A percentile compares a stretch with the other conserved stretches of the same genome.
Evolutionary conservation across 805 yeast genomes (phyloP).

Genomic region (Sugiyamaella valdiviana): DNA sequence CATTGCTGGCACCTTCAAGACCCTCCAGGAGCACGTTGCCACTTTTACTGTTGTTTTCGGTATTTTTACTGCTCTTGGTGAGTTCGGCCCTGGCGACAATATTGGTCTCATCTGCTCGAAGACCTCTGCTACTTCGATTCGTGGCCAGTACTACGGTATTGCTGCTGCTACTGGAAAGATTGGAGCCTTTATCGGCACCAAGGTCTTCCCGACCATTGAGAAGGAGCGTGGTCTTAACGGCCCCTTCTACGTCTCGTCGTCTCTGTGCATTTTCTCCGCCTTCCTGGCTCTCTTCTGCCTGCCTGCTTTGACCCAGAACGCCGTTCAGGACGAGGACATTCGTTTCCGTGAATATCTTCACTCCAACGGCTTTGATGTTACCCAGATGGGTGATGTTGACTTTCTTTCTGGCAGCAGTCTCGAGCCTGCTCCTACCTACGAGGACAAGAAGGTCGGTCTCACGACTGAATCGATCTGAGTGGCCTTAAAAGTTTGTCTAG

Average conservation of each 20-base stretch:
- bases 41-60: slow-evolving; percentile 85
- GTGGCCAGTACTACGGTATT: slow-evolving; percentile 87
- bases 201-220: slow-evolving; percentile 77
- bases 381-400: slow-evolving; percentile 44
- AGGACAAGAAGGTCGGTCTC: slow-evolving; percentile 1
- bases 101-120: slow-evolving; percentile 84
- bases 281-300: slow-evolving; percentile 59
- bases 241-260: slow-evolving; percentile 77
- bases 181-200: slow-evolving; percentile 90
- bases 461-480: neutral
- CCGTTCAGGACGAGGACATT: slow-evolving; percentile 71
- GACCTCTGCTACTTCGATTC: slow-evolving; percentile 76
- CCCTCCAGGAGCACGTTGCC: slow-evolving; percentile 56
- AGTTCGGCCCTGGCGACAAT: slow-evolving; percentile 91
- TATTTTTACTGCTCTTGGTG: slow-evolving; percentile 80
- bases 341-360: slow-evolving; percentile 61
- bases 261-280: slow-evolving; percentile 69
- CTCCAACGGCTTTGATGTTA: slow-evolving; percentile 63
- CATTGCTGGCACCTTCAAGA: slow-evolving; percentile 66
- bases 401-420: neutral
- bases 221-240: slow-evolving; percentile 55
- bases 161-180: slow-evolving; percentile 89
- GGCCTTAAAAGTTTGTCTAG: neutral
- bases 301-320: slow-evolving; percentile 79
- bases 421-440: neutral